Evolutionary conservation across 805 yeast species (phyloP).

Genomic region (Ogataea paradorogensis): DNA sequence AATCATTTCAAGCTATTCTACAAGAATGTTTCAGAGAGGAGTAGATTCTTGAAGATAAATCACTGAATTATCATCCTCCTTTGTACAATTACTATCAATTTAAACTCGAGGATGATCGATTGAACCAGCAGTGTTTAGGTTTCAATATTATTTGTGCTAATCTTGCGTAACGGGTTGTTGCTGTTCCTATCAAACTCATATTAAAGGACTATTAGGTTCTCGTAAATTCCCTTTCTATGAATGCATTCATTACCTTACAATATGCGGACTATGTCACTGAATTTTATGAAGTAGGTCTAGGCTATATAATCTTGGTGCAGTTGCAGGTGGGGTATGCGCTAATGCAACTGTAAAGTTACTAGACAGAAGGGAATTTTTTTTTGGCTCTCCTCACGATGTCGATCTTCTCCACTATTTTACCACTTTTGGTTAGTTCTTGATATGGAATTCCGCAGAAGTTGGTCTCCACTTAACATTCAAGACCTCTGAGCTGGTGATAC

Average conservation of each 20-base stretch:
- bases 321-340: constrained; percentile 56
- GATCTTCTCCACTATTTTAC: constrained; percentile 55
- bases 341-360: constrained; percentile 30
- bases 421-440: constrained; percentile 58
- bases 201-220: constrained; percentile 58
- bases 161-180: constrained; percentile 49
- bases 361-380: not conserved
- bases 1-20: too few species aligned
- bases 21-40: too few species aligned
- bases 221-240: constrained; percentile 63
- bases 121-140: constrained; percentile 51
- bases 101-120: constrained; percentile 58
- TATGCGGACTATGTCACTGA: constrained; percentile 54
- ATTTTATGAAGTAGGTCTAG: constrained; percentile 59
- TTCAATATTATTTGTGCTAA: constrained; percentile 49
- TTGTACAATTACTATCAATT: too few species aligned
- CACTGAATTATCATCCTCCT: too few species aligned
- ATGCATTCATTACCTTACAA: constrained; percentile 58
- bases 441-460: constrained; percentile 40
- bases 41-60: too few species aligned
- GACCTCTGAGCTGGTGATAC: constrained; percentile 42
- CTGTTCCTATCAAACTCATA: constrained; percentile 73
- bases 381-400: too few species aligned
- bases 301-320: constrained; percentile 54
- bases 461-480: constrained; percentile 39